Conservation (phyloP, 345 rosid genomes). For the Syzygium aqueum region DNA sequence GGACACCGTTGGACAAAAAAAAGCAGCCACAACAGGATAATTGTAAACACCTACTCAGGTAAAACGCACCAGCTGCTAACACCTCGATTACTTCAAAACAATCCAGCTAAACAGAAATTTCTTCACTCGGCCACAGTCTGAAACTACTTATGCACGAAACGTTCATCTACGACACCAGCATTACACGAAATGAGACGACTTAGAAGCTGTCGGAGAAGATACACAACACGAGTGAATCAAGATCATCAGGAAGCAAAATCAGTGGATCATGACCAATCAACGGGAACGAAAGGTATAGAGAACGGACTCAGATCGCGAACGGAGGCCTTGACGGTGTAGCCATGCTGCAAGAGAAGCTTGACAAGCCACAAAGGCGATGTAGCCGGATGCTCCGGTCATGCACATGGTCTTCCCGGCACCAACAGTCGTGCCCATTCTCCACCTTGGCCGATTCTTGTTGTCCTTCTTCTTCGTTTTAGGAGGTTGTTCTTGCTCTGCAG, state of each 20-base stretch:
- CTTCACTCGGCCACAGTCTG: too few relatives aligned
- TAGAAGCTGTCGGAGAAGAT: neutral
- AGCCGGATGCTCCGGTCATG: conserved; percentile 82
- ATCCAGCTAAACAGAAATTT: neutral
- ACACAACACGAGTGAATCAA: neutral
- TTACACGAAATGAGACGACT: neutral
- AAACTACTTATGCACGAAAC: too few relatives aligned
- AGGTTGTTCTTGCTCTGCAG: neutral
- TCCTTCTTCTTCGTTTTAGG: neutral
- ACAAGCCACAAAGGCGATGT: conserved; percentile 84
- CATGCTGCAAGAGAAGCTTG: conserved; percentile 66
- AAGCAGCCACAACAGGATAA: too few relatives aligned
- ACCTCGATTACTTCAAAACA: neutral
- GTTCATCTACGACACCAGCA: neutral
- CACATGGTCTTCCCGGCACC: conserved; percentile 46
- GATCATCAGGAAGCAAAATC: neutral
- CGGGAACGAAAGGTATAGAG: conserved; percentile 1
- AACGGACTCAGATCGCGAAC: conserved; percentile 66
- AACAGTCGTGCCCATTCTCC: conserved; percentile 28
- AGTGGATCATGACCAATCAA: too few relatives aligned
- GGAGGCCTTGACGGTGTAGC: conserved; percentile 77
- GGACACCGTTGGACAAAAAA: neutral
- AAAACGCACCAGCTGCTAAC: neutral
- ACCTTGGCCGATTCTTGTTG: neutral
- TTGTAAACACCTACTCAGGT: too few relatives aligned